Base-by-base conservation (phyloP, 2,329 filamentous ascomycete species). In the Fusarium protoensiforme region DNA sequence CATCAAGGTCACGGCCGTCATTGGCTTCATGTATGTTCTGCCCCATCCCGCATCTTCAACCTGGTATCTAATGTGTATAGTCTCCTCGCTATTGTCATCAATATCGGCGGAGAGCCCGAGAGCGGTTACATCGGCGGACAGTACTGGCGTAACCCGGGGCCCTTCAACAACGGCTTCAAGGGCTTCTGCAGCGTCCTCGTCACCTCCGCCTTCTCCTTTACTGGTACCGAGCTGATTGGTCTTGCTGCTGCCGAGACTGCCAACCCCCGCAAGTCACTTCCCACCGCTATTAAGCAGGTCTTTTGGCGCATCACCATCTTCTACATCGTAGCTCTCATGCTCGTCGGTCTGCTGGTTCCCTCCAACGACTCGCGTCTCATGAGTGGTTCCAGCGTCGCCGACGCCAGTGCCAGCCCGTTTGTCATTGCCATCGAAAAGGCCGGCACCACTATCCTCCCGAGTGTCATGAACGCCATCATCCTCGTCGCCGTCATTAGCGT, bases 251-350 rank as follows among this genome's bases (percentile, higher is more conserved):
- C 93, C 41, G 93, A 95, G 80, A 93, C 93, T 0, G 90, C 88
- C 22, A 94, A 94, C 77, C 93, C 93, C 2, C 88, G 92, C 61
- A 94, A 96, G 79, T 93, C 92, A 0, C 87, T 98, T 0, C 95
- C 95, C 0, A 94, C 91, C 0, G 95, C 95, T 7, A 92, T 97
- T 78, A 97, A 97, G 84, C 95, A 97, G 80, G 94, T 98, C 20
- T 98, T 98, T 82, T 98, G 95, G 95, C 92, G 95, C 77, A 97
- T 98, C 79, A 90, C 91, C 9, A 87, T 97, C 65, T 98, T 98
- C 84, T 98, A 98, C 84, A 87, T 98, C 57, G 90, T 97, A n/a
- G 93, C 93, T 0, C 88, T 98, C 7, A 89, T 91, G 20, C 85
- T 98, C 3, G 91, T 98, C 65, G 94, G 95, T 20, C 87, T 98